Evolutionary conservation across 768 basidiomycete genomes (phyloP).

Genomic region (Mycena galopus): DNA sequence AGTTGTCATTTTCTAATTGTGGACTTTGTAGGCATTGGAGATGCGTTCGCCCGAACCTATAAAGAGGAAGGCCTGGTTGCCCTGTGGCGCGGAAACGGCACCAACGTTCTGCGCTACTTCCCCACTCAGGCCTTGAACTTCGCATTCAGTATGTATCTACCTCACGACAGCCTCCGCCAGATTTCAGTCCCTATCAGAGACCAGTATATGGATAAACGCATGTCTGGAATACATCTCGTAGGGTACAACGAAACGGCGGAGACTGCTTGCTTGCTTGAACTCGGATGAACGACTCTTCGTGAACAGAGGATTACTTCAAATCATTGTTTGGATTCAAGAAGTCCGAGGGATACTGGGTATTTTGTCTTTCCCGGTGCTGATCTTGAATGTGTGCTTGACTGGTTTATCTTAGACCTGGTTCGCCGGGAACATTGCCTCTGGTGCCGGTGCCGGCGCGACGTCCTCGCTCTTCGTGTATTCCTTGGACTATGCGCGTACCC

Average conservation of each 20-base stretch:
- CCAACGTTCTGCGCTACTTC: slow-evolving; percentile 63
- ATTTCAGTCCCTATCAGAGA: slow-evolving; percentile 4
- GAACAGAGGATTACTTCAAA: slow-evolving; percentile 84
- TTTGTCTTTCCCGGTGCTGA: neutral
- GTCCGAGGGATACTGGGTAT: slow-evolving; percentile 82
- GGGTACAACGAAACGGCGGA: neutral
- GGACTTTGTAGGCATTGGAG: slow-evolving; percentile 60
- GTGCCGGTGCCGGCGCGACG: slow-evolving; percentile 89
- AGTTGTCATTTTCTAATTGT: neutral
- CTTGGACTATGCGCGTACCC: slow-evolving; percentile 90
- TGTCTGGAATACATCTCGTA: neutral
- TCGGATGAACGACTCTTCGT: neutral
- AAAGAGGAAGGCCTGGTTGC: slow-evolving; percentile 83
- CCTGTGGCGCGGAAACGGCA: slow-evolving; percentile 91
- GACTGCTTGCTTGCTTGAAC: neutral
- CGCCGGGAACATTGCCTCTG: slow-evolving; percentile 85
- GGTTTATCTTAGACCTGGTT: slow-evolving; percentile 64
- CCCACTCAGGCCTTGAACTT: slow-evolving; percentile 93
- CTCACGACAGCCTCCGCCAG: neutral
- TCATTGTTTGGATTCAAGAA: slow-evolving; percentile 91
- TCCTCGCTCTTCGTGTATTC: slow-evolving; percentile 92
- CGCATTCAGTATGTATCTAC: slow-evolving; percentile 78
- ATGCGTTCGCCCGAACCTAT: slow-evolving; percentile 84
- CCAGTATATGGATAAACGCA: neutral
- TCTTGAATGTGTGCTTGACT: neutral